phyloP scores from a whole-genome alignment of 495 filamentous ascomycete species.

The Aspergillus ellipticus region DNA sequence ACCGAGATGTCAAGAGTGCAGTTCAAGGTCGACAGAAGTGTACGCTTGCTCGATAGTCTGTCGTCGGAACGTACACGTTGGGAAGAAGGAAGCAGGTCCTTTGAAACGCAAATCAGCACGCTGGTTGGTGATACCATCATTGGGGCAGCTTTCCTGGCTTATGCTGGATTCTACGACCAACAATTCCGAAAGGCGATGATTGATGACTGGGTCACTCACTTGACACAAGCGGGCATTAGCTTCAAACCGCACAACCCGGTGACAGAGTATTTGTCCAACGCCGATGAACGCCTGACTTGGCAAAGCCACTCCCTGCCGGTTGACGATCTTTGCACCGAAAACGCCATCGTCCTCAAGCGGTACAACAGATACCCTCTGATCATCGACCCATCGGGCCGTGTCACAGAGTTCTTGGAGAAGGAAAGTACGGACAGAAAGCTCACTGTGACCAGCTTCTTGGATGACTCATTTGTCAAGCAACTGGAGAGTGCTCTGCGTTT shows the following conservation, averaged over 20 bases:
- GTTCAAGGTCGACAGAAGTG: conserved; percentile 95
- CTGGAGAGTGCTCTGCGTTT: conserved; percentile 94
- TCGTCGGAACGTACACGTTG: conserved; percentile 89
- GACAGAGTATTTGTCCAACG: conserved; percentile 94
- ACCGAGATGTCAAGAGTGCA: conserved; percentile 92
- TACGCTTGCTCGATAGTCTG: conserved; percentile 87
- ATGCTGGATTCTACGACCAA: conserved; percentile 95
- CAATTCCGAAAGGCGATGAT: conserved; percentile 96
- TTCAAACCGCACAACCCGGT: conserved; percentile 93
- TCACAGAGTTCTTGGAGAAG: conserved; percentile 90
- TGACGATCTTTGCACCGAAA: conserved; percentile 98
- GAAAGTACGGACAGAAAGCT: conserved; percentile 90
- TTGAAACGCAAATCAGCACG: conserved; percentile 95
- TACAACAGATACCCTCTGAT: conserved; percentile 99
- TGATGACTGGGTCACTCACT: conserved; percentile 93
- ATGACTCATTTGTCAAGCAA: conserved; percentile 97
- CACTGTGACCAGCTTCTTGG: conserved; percentile 96
- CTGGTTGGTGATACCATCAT: conserved; percentile 93
- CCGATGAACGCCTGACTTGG: conserved; percentile 91
- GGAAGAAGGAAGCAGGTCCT: conserved; percentile 96
- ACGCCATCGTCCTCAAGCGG: conserved; percentile 92
- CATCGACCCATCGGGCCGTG: conserved; percentile 93
- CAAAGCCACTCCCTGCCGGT: conserved; percentile 93
- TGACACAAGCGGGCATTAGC: conserved; percentile 81
- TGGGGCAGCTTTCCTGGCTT: conserved; percentile 95